These are phyloP conservation scores for Phialophora macrospora DNA, from an alignment of 2,329 filamentous ascomycete species.

Conservation along the genomic window DNA sequence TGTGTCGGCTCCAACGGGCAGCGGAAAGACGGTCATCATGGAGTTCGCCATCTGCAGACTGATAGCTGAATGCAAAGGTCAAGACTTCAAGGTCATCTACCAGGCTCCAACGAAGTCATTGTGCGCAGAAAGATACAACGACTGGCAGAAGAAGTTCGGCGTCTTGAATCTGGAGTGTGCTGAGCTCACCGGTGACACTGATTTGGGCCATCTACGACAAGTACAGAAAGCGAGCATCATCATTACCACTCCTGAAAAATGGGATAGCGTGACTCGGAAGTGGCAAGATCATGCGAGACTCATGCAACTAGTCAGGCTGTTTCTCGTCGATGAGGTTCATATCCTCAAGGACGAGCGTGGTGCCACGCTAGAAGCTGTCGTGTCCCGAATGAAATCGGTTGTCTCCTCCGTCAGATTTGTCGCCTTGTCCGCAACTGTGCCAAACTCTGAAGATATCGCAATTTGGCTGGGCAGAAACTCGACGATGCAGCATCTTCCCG, in stretches of 20 bases:
- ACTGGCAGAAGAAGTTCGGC: constrained; percentile 78
- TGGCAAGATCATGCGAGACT: constrained; percentile 81
- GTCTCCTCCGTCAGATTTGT: constrained; percentile 77
- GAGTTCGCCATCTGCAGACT: constrained; percentile 81
- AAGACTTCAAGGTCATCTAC: constrained; percentile 79
- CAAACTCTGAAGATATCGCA: constrained; percentile 80
- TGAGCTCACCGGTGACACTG: constrained; percentile 82
- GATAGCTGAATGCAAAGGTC: constrained; percentile 60
- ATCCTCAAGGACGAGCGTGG: constrained; percentile 80
- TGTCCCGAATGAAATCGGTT: constrained; percentile 85
- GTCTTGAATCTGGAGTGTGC: constrained; percentile 70
- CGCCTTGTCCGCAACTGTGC: constrained; percentile 80
- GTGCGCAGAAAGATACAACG: constrained; percentile 74
- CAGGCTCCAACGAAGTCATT: constrained; percentile 84
- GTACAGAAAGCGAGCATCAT: constrained; percentile 80
- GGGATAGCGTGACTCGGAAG: constrained; percentile 86
- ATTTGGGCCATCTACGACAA: constrained; percentile 66
- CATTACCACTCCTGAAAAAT: constrained; percentile 87
- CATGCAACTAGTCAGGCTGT: constrained; percentile 75
- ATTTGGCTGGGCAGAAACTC: constrained; percentile 74
- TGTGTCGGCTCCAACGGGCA: constrained; percentile 79
- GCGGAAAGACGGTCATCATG: constrained; percentile 80
- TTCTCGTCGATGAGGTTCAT: constrained; percentile 87
- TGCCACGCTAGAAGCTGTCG: constrained; percentile 79
- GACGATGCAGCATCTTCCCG: constrained; percentile 64